Evolutionary conservation across 1,284 basidiomycete species (phyloP).

Genomic region (Moesziomyces sp.): DNA sequence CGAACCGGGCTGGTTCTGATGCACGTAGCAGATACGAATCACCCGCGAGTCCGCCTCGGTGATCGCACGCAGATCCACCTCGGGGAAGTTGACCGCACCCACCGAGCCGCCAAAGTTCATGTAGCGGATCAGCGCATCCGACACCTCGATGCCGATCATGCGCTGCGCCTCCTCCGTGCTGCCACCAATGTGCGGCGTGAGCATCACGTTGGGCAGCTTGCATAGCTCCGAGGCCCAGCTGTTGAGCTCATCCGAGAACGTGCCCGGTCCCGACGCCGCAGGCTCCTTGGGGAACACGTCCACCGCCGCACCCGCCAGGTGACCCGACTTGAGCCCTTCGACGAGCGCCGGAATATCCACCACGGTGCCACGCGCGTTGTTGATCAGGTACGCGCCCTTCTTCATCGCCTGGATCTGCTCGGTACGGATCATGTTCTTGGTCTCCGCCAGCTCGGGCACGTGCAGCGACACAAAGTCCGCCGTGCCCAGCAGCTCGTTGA

Average conservation of each 20-base stretch:
- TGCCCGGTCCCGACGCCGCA: constrained; percentile 86
- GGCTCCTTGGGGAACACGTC: constrained; percentile 97
- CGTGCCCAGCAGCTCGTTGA: constrained; percentile 80
- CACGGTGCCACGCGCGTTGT: constrained; percentile 95
- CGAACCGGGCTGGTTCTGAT: constrained; percentile 97
- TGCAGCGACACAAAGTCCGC: constrained; percentile 97
- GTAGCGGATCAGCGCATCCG: constrained; percentile 85
- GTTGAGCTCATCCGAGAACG: constrained; percentile 69
- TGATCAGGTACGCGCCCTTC: constrained; percentile 92
- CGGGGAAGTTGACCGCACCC: constrained; percentile 98
- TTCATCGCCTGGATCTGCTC: constrained; percentile 90
- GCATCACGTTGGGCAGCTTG: constrained; percentile 59
- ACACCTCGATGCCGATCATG: constrained; percentile 96
- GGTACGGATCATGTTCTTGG: constrained; percentile 88
- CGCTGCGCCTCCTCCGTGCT: constrained; percentile 98
- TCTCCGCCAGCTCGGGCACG: constrained; percentile 95
- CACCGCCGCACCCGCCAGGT: constrained; percentile 91
- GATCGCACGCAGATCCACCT: constrained; percentile 94
- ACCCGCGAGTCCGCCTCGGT: constrained; percentile 79
- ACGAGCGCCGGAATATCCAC: constrained; percentile 93
- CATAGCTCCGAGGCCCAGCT: constrained; percentile 61
- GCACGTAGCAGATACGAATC: constrained; percentile 93
- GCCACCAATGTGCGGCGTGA: constrained; percentile 91
- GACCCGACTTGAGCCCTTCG: constrained; percentile 81
- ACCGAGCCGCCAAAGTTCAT: constrained; percentile 88